Evolutionary conservation across 2,329 filamentous ascomycete species (phyloP).

Genomic region (Neurospora sp.): DNA sequence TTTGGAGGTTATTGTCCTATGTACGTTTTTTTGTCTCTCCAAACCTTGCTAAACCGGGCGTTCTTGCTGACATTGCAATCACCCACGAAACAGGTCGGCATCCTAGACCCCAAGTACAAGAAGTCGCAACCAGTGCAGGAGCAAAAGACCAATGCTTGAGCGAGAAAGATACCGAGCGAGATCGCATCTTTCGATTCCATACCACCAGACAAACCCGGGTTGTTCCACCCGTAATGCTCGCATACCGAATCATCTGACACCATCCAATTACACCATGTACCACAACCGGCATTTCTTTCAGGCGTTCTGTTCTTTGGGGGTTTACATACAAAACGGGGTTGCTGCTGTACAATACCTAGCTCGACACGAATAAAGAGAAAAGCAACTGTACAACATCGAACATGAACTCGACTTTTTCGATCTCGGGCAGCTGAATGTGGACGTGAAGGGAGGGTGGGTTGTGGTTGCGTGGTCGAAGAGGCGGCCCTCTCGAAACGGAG

Average conservation of each 20-base stretch:
- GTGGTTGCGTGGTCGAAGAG: not conserved
- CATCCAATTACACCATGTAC: not conserved
- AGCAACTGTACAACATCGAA: not conserved
- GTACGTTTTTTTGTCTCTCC: conserved; percentile 31
- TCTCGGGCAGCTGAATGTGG: not conserved
- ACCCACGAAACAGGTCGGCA: not conserved
- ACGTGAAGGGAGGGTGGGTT: not conserved
- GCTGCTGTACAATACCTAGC: not conserved
- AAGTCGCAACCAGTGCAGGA: not conserved
- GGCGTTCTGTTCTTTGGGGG: not conserved
- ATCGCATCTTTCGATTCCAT: not conserved
- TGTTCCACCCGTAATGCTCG: not conserved
- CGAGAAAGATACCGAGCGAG: not conserved
- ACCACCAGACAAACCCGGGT: not conserved
- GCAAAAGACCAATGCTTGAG: not conserved
- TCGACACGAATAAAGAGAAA: not conserved
- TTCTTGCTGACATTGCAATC: not conserved
- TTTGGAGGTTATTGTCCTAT: conserved; percentile 79
- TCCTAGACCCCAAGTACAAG: not conserved
- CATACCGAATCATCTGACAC: not conserved
- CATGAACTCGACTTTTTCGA: not conserved
- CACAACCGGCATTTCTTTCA: not conserved
- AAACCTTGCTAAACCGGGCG: not conserved
- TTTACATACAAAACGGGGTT: not conserved
- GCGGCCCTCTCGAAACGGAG: not conserved